phyloP scores from a whole-genome alignment of 768 basidiomycete species.

The Lactifluus rugatus region DNA sequence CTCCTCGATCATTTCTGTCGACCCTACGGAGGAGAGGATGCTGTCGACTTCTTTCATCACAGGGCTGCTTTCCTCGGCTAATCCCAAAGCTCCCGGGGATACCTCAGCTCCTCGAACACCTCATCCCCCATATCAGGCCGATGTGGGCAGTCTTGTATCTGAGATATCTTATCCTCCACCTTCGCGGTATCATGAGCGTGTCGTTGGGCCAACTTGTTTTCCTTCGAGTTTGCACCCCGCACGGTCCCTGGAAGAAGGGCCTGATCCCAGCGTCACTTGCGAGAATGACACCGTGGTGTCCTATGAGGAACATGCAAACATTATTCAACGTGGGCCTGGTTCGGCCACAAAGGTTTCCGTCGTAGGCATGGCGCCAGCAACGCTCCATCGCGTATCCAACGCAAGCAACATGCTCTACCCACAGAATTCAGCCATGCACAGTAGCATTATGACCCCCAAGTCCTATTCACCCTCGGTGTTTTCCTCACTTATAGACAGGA shows the following conservation, averaged over 20 bases:
- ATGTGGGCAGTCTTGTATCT: constrained; percentile 30
- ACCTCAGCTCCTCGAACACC: constrained; percentile 12
- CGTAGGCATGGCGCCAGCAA: constrained; percentile 29
- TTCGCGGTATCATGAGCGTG: constrained; percentile 20
- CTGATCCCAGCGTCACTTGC: background rate
- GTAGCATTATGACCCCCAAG: constrained; percentile 9
- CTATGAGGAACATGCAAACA: background rate
- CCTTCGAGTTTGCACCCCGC: background rate
- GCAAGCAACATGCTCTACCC: background rate
- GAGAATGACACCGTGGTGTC: constrained; percentile 13
- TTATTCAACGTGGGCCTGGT: constrained; percentile 6
- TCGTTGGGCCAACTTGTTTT: constrained; percentile 14
- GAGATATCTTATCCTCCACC: constrained; percentile 43
- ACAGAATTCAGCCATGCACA: constrained; percentile 2
- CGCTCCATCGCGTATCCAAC: constrained; percentile 22
- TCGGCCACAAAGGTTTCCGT: constrained; percentile 24
- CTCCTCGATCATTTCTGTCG: constrained; percentile 45
- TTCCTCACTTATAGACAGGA: background rate
- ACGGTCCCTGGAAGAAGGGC: background rate
- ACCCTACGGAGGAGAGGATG: constrained; percentile 46
- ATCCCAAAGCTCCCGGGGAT: constrained; percentile 18
- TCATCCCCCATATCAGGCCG: constrained; percentile 25
- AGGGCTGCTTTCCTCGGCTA: constrained; percentile 31
- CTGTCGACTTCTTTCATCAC: constrained; percentile 57
- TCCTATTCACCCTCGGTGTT: background rate